Evolutionary conservation across 2,329 filamentous ascomycete species (phyloP).

Genomic region (Aspergillus persii): DNA sequence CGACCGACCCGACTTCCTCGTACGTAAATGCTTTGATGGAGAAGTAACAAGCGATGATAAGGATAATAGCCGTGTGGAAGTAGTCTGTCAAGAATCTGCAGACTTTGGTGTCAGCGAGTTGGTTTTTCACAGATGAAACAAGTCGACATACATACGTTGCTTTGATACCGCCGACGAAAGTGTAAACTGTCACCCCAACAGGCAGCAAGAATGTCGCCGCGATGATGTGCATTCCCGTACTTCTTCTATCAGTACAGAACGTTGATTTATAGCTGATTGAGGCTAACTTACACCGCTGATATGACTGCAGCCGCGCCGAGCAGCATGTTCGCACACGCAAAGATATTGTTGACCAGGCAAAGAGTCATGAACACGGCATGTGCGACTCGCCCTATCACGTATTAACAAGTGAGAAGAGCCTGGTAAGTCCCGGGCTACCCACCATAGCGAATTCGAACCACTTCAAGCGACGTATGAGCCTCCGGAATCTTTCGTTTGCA

Average conservation of each 20-base stretch:
- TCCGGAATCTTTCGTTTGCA: constrained; percentile 54
- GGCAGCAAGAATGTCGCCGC: constrained; percentile 49
- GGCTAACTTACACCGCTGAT: constrained; percentile 31
- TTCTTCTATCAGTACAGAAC: constrained; percentile 12
- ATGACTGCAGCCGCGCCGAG: constrained; percentile 47
- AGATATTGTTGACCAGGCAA: constrained; percentile 55
- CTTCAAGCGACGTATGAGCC: constrained; percentile 55
- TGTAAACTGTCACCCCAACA: constrained; percentile 41
- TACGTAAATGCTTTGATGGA: constrained; percentile 48
- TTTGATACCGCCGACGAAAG: constrained; percentile 42
- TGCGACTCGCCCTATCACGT: constrained; percentile 32
- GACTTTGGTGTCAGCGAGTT: neutral
- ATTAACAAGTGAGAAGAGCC: neutral
- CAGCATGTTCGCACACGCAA: constrained; percentile 55
- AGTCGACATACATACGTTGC: constrained; percentile 27
- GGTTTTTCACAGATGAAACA: too few species aligned
- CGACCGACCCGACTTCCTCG: constrained; percentile 49
- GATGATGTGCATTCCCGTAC: constrained; percentile 52
- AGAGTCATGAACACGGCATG: constrained; percentile 54
- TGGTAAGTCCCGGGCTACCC: neutral
- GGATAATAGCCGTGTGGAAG: constrained; percentile 55
- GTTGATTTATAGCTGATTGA: neutral
- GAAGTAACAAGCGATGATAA: constrained; percentile 52
- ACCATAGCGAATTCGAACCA: constrained; percentile 54
- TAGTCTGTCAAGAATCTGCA: constrained; percentile 50